These are phyloP conservation scores for Blechomonas ayalai DNA, from an alignment of 208 protist species.

Conservation along the genomic window DNA sequence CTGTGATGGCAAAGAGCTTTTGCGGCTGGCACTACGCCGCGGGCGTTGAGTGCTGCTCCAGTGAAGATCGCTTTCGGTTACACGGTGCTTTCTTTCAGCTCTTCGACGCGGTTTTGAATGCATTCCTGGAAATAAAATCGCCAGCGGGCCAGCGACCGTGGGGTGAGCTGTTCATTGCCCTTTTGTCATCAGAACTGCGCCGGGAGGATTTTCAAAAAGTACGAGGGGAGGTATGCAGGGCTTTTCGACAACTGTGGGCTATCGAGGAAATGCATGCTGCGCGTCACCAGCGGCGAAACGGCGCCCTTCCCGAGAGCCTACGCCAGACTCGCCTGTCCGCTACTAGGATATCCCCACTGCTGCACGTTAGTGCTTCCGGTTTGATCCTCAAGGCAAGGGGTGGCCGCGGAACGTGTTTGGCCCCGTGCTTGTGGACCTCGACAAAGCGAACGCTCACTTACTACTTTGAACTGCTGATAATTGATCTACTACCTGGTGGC, in stretches of 20 bases:
- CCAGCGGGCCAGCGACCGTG: slow-evolving; percentile 22
- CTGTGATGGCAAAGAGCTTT: slow-evolving; percentile 68
- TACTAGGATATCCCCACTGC: slow-evolving; percentile 22
- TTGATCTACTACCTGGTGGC: slow-evolving; percentile 49
- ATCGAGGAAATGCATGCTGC: slow-evolving; percentile 13
- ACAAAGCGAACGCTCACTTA: slow-evolving; percentile 18
- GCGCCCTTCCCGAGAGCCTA: slow-evolving; percentile 27
- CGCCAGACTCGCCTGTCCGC: slow-evolving; percentile 34
- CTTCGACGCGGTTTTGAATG: slow-evolving; percentile 34
- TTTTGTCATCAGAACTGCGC: slow-evolving; percentile 52
- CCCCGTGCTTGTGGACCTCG: slow-evolving; percentile 37
- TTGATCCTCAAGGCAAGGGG: slow-evolving; percentile 39
- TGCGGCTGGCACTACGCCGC: slow-evolving; percentile 82
- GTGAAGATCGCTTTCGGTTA: slow-evolving; percentile 64
- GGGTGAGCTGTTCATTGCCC: slow-evolving; percentile 41
- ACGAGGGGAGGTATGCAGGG: slow-evolving; percentile 12
- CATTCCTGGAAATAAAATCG: slow-evolving; percentile 4
- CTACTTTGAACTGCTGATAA: slow-evolving; percentile 84
- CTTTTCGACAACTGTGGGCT: slow-evolving; percentile 19
- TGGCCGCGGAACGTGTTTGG: slow-evolving; percentile 62
- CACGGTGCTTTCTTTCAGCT: slow-evolving; percentile 78
- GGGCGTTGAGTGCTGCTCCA: slow-evolving; percentile 75
- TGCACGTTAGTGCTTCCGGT: slow-evolving; percentile 45
- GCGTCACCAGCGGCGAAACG: slow-evolving; percentile 40
- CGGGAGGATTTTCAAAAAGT: slow-evolving; percentile 55